A percentile compares a stretch with the other conserved stretches of the same genome.
phyloP scores from a whole-genome alignment of 352 stramenopile genomes.

The Pythium coloratum region DNA sequence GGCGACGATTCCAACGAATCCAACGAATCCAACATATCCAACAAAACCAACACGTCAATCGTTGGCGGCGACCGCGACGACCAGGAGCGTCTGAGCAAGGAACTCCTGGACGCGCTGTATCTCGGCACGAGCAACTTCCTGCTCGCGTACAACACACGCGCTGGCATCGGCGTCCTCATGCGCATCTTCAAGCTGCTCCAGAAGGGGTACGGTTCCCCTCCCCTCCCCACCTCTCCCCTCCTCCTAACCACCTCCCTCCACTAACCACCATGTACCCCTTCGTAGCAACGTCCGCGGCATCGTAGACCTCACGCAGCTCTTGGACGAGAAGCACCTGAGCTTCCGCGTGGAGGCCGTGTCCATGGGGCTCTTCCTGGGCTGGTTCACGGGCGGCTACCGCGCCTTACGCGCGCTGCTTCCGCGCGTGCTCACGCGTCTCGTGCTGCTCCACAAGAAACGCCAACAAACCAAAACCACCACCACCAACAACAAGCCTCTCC shows the following conservation, averaged over 20 bases:
- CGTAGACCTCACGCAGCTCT: conserved; percentile 54
- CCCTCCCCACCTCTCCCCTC: neutral
- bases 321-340: conserved; percentile 73
- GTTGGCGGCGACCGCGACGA: neutral
- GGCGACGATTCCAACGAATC: conserved; percentile 5
- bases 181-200: conserved; percentile 69
- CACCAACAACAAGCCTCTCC: neutral
- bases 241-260: neutral
- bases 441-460: neutral
- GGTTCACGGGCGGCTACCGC: conserved; percentile 81
- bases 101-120: conserved; percentile 71
- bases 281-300: conserved; percentile 48
- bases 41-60: neutral
- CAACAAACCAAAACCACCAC: neutral
- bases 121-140: conserved; percentile 84
- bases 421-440: conserved; percentile 38
- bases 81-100: conserved; percentile 34
- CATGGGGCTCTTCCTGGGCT: conserved; percentile 84
- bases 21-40: conserved; percentile 2
- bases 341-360: conserved; percentile 86
- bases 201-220: conserved; percentile 36
- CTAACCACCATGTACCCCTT: neutral
- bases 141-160: conserved; percentile 86
- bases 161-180: conserved; percentile 71
- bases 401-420: conserved; percentile 57